Evolutionary conservation across 371 early-diverging fungal species (phyloP), one percentile per base, ranked within the genome.

Genomic region (Rhizopus stolonifer): DNA sequence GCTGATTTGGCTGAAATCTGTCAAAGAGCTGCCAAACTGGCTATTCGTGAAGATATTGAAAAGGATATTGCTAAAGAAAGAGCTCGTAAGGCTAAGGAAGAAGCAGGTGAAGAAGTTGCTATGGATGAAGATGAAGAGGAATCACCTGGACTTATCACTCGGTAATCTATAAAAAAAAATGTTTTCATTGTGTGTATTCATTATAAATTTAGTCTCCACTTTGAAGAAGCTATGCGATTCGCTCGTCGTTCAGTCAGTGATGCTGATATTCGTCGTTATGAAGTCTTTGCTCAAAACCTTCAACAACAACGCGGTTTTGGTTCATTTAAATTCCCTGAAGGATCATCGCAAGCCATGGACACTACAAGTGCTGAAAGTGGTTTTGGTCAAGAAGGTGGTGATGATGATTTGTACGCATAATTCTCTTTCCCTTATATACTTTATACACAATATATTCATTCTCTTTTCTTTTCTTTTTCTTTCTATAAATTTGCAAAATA

Each of bases 1-100:
- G 99, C 99, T 40, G 99, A 99, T 85, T 77, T 99, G 64, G 94
- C 98, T 22, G 99, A 99, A 79, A 98, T 99, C 61, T 99, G 99
- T 81, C 99, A 99, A 80, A 90, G 99, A 60, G 98, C 99, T 29
- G 94, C 96, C 72, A 99, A 99, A 78, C 82, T 99, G 22, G 99
- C 99, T 31, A 98, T 99, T 60, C 92, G 99, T 61, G 96, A 99
- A 77, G 89, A 89, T 72, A 99, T 99, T 70, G 97, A 96, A 60
- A 82, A 87, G 34, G 99, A 99, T 50, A 86, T 96, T 49, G 60
- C 65, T 33, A 73, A 70, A 40, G 90, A 93, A 61, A 81, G 84
- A 42, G 87, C 84, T 39, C 74, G 78, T 47, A 85, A 84, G 77
- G 89, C 86, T 46, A 79, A 65, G 45, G 84, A 81, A 56, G 81